Conservation (phyloP, 306 rosid genomes). For the Albizia julibrissin region DNA sequence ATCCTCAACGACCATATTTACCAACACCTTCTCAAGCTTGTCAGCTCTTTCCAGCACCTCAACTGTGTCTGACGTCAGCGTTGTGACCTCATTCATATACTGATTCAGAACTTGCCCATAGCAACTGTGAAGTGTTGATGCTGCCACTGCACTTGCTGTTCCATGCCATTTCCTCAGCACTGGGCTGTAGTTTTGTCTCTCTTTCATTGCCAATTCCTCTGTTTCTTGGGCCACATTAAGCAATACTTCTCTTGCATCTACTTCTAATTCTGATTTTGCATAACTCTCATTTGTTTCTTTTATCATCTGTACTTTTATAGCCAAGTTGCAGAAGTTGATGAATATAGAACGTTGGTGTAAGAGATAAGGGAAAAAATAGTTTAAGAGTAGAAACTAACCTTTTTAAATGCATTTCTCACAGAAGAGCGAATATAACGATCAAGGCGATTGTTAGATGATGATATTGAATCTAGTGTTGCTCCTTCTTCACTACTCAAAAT, state of each 20-base stretch:
- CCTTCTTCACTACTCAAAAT: constrained; percentile 61
- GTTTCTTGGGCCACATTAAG: constrained; percentile 69
- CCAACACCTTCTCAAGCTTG: constrained; percentile 72
- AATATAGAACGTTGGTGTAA: not conserved
- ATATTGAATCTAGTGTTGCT: constrained; percentile 47
- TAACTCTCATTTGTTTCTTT: constrained; percentile 45
- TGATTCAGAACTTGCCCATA: constrained; percentile 67
- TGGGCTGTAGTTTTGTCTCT: constrained; percentile 77
- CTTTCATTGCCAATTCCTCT: constrained; percentile 65
- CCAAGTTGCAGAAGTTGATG: no score
- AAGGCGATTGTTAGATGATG: constrained; percentile 49
- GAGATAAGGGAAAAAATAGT: not conserved
- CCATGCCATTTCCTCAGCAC: constrained; percentile 77
- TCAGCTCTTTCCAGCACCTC: constrained; percentile 70
- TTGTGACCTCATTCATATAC: constrained; percentile 50
- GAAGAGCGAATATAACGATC: constrained; percentile 77
- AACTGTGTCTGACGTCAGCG: constrained; percentile 59
- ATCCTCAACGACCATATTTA: constrained; percentile 83
- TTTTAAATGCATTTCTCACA: constrained; percentile 52
- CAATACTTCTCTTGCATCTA: constrained; percentile 52
- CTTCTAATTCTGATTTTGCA: constrained; percentile 33
- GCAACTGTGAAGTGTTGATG: constrained; percentile 64
- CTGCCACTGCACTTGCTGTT: constrained; percentile 79
- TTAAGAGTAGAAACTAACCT: constrained; percentile 42
- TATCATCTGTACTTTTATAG: no score